Conservation (phyloP, 768 basidiomycete genomes). For the Serendipita vermifera region DNA sequence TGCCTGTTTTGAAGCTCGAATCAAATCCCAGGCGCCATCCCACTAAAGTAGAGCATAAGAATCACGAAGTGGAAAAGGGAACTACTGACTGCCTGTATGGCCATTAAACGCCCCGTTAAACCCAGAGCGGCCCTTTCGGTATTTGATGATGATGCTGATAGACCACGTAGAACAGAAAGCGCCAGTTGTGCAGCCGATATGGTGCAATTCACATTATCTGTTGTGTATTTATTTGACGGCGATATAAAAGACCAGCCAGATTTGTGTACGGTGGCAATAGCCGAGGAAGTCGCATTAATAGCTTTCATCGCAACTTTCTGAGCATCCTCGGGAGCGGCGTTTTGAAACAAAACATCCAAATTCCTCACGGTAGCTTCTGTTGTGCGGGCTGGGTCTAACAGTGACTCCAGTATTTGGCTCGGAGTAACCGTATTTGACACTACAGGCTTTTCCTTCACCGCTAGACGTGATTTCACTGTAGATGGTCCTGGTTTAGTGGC, state of each 20-base stretch:
- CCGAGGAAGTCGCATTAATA: neutral
- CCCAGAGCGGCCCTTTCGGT: neutral
- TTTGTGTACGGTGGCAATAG: neutral
- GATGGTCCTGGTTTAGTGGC: neutral
- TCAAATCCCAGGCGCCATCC: no score
- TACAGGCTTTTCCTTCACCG: neutral
- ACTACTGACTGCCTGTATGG: no score
- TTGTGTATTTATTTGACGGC: neutral
- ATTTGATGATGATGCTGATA: neutral
- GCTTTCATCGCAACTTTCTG: neutral
- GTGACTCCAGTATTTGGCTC: neutral
- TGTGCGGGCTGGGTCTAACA: neutral
- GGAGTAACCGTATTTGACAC: neutral
- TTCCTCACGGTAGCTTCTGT: neutral
- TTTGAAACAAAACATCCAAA: neutral
- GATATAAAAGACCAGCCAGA: neutral
- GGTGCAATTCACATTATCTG: neutral
- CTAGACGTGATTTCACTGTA: no score
- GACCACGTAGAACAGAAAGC: neutral
- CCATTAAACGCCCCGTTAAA: neutral
- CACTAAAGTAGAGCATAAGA: no score
- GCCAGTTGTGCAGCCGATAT: neutral
- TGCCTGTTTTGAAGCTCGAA: no score
- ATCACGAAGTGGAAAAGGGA: no score
- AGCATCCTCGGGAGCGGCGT: neutral